phyloP scores from a whole-genome alignment of 805 yeast genomes.

The Saccharomycopsis malanga region DNA sequence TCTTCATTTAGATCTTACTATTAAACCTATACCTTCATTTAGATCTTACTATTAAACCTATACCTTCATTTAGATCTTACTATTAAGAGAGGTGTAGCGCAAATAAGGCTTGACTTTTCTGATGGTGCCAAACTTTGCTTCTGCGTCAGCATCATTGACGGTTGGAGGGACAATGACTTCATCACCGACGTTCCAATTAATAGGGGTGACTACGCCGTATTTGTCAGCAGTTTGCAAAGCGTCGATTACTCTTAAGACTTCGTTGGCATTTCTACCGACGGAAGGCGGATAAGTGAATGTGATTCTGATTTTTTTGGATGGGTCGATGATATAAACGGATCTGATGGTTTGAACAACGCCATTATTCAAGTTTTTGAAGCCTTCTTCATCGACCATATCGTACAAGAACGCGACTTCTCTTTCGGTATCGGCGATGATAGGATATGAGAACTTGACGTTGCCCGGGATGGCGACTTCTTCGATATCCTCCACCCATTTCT shows the following conservation, averaged over 20 bases:
- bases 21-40: no score
- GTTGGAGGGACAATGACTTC: slow-evolving; percentile 91
- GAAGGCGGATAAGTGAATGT: slow-evolving; percentile 88
- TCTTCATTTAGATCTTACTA: no score
- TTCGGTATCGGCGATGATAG: slow-evolving; percentile 82
- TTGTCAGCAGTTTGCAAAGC: slow-evolving; percentile 81
- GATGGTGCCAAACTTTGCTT: slow-evolving; percentile 80
- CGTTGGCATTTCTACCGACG: slow-evolving; percentile 89
- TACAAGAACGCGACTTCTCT: slow-evolving; percentile 78
- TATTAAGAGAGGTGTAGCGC: slow-evolving; percentile 67
- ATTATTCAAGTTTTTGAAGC: slow-evolving; percentile 62
- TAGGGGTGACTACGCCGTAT: slow-evolving; percentile 82
- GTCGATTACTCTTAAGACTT: slow-evolving; percentile 84
- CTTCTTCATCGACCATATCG: slow-evolving; percentile 86
- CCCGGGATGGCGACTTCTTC: slow-evolving; percentile 61
- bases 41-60: no score
- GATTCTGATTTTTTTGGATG: slow-evolving; percentile 79
- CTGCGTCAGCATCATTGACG: slow-evolving; percentile 70
- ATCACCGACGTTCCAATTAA: slow-evolving; percentile 83
- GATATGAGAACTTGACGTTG: slow-evolving; percentile 73
- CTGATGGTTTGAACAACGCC: slow-evolving; percentile 84
- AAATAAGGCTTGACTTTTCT: slow-evolving; percentile 85
- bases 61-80: neutral
- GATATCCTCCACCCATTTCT: slow-evolving; percentile 84
- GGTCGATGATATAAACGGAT: slow-evolving; percentile 88